Base-by-base conservation (phyloP, 106 monocot genomes). In the Posidonia australis region DNA sequence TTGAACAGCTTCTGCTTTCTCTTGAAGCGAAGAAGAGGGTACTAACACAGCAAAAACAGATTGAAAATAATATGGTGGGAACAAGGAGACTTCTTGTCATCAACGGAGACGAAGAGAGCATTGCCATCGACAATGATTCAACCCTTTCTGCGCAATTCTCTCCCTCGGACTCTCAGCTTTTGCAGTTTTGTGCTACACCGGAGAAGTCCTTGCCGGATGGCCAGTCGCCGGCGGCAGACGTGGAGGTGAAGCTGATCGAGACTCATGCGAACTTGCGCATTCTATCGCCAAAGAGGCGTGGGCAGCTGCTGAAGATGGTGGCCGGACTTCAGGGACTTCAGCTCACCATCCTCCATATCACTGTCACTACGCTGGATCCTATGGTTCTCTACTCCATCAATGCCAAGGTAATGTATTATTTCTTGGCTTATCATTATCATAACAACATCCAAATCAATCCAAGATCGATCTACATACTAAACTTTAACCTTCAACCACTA, bases 331-430 rank as follows among this genome's bases (percentile, higher is more conserved):
- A 96, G 66, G 29, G 66, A 2, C 78, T 96, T 46, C 62, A 76
- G 53, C 77, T 96, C 58, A 77, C 78, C 28, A 61, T 87, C 10
- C 84, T 96, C 17, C 96, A 96, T 66, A 74, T 96, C 68, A 96
- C 77, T 54, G 82, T 90, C 65, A 87, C 84, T 27, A 43, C 90
- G 18, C 23, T 87, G 63, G 90, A 87, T 21, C 12, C 77, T 60
- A 73, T 90, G 70, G 90, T 82, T n/a, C 90, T 96, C 54, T 96
- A 90, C 87, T 79, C 90, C 41, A 25, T 96, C 55, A 96, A 84
- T 46, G 49, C 76, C 60, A 96, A 96, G 96, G 96, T 96, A 84
- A n/a, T n/a, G n/a, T n/a, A n/a, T n/a, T n/a, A n/a, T n/a, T n/a
- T n/a, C n/a, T n/a, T n/a, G n/a, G n/a, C n/a, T n/a, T n/a, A n/a